Conservation (phyloP, 2,329 filamentous ascomycete genomes). For the Epichloe baconii region DNA sequence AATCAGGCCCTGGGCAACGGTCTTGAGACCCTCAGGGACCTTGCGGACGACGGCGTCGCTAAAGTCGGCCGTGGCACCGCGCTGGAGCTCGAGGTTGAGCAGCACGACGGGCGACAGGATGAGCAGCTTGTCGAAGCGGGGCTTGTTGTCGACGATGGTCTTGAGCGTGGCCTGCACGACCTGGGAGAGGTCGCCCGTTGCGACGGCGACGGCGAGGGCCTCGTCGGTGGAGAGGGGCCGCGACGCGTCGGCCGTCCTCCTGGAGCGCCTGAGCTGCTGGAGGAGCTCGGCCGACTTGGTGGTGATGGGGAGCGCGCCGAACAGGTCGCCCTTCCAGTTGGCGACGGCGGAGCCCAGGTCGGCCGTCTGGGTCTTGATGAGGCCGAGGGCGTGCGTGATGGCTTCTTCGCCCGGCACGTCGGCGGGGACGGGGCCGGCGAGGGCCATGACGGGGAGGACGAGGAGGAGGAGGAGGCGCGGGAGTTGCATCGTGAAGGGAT, state of each 20-base stretch:
- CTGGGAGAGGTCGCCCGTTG: conserved; percentile 21
- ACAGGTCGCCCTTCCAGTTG: conserved; percentile 24
- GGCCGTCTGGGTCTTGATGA: conserved; percentile 20
- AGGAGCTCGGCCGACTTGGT: conserved; percentile 26
- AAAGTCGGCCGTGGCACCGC: conserved; percentile 25
- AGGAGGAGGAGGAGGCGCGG: not conserved
- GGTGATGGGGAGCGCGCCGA: conserved; percentile 28
- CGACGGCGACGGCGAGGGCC: conserved; percentile 24
- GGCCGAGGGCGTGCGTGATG: conserved; percentile 17
- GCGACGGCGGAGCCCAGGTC: conserved; percentile 22
- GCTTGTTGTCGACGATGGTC: conserved; percentile 26
- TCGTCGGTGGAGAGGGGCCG: conserved; percentile 24
- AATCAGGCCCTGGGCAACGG: conserved; percentile 21
- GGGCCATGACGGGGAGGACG: conserved; percentile 1
- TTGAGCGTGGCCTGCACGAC: conserved; percentile 26
- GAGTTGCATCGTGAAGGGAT: conserved; percentile 1
- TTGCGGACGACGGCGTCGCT: conserved; percentile 25
- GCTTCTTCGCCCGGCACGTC: conserved; percentile 1
- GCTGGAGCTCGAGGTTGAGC: conserved; percentile 27
- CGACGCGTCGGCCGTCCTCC: conserved; percentile 22
- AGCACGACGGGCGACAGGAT: conserved; percentile 31
- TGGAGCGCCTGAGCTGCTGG: conserved; percentile 25
- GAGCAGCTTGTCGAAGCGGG: conserved; percentile 29
- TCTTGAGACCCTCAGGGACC: conserved; percentile 22
- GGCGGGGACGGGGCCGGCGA: not conserved